Conservation (phyloP, 2,329 filamentous ascomycete genomes). For the Laburnicola sp. region DNA sequence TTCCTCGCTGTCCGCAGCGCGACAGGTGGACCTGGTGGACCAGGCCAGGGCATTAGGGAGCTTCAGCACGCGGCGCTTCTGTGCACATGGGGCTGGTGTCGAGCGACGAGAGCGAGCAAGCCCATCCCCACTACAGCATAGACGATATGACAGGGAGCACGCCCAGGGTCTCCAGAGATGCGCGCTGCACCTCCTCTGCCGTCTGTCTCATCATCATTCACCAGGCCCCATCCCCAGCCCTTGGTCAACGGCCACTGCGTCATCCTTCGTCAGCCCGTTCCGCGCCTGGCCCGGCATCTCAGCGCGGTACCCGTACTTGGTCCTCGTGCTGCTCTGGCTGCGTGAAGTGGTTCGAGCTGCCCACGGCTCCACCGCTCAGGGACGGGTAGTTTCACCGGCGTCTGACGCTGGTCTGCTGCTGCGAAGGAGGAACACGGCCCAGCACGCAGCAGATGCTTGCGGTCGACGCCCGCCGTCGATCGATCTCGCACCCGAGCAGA, state of each 20-base stretch:
- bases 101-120: too few species aligned
- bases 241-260: slow-evolving; percentile 23
- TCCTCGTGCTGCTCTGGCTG: slow-evolving; percentile 13
- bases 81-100: too few species aligned
- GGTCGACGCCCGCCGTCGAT: slow-evolving; percentile 28
- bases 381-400: slow-evolving; percentile 1
- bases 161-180: slow-evolving; percentile 30
- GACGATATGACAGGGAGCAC: slow-evolving; percentile 32
- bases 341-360: slow-evolving; percentile 6
- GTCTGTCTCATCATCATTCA: slow-evolving; percentile 33
- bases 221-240: slow-evolving; percentile 21
- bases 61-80: slow-evolving; percentile 23
- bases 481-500: slow-evolving; percentile 30
- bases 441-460: slow-evolving; percentile 28
- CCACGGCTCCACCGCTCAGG: slow-evolving; percentile 11
- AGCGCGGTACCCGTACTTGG: too few species aligned
- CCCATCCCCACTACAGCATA: slow-evolving; percentile 9
- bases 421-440: slow-evolving; percentile 18
- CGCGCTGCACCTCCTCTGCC: slow-evolving; percentile 22
- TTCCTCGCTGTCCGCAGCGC: slow-evolving; percentile 1
- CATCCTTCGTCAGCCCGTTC: slow-evolving; percentile 32
- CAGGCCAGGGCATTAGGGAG: slow-evolving; percentile 29
- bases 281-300: slow-evolving; percentile 27
- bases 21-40: slow-evolving; percentile 11
- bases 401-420: slow-evolving; percentile 2